Percentiles rank a stretch among this genome's conserved stretches.
Evolutionary conservation across 2,329 filamentous ascomycete genomes (phyloP).

Genomic region (Fusarium verticillioides): DNA sequence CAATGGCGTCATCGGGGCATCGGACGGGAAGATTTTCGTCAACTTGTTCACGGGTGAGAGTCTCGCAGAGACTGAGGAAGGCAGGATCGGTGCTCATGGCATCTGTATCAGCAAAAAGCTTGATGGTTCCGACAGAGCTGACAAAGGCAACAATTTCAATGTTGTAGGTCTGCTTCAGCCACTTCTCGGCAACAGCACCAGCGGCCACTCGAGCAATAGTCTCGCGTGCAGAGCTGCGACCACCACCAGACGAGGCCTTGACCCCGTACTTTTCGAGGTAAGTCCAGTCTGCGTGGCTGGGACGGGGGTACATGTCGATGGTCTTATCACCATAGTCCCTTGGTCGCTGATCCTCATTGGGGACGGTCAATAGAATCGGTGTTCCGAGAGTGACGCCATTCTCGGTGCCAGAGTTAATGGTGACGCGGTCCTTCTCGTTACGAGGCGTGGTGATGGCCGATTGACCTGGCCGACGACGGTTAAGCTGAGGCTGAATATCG

Average conservation of each 20-base stretch:
- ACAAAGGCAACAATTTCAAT: conserved; percentile 94
- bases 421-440: conserved; percentile 89
- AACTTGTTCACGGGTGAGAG: conserved; percentile 66
- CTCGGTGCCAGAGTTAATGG: conserved; percentile 94
- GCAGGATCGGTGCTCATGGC: conserved; percentile 78
- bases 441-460: conserved; percentile 90
- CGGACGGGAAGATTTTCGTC: conserved; percentile 88
- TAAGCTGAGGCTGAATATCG: conserved; percentile 96
- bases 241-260: conserved; percentile 90
- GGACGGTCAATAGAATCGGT: conserved; percentile 86
- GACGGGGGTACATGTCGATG: conserved; percentile 91
- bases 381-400: conserved; percentile 90
- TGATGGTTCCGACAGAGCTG: conserved; percentile 77
- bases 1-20: conserved; percentile 77
- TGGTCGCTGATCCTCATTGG: conserved; percentile 92
- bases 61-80: conserved; percentile 79
- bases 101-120: conserved; percentile 47
- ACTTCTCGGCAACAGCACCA: conserved; percentile 93
- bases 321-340: conserved; percentile 91
- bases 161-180: conserved; percentile 80
- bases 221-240: conserved; percentile 90
- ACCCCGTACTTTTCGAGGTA: conserved; percentile 98
- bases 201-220: conserved; percentile 94
- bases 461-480: conserved; percentile 88
- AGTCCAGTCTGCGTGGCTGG: conserved; percentile 95